Percentiles rank a stretch among this genome's conserved stretches.
Evolutionary conservation across 1,139 yeast species (phyloP).

Genomic region (Magnusiomyces tetraspermus): DNA sequence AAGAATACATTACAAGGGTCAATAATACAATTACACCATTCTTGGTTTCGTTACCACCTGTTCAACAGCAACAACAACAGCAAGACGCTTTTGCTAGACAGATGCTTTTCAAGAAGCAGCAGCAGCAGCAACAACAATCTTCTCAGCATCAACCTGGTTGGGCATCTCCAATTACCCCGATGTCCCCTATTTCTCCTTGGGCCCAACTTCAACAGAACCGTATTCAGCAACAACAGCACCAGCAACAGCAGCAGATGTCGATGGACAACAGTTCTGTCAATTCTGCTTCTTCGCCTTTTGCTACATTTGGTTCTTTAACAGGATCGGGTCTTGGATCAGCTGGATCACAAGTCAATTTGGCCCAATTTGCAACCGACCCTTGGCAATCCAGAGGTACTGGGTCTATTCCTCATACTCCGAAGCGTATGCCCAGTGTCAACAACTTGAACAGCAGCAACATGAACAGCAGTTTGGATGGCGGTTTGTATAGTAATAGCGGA

Average conservation of each 20-base stretch:
- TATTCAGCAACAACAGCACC: neutral
- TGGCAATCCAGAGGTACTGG: constrained; percentile 14
- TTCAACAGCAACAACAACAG: constrained; percentile 14
- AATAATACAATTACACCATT: constrained; percentile 54
- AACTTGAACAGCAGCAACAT: constrained; percentile 6
- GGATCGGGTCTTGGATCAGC: constrained; percentile 5
- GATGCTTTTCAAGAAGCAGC: constrained; percentile 15
- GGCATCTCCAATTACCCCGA: constrained; percentile 17
- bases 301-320: neutral
- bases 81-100: constrained; percentile 18
- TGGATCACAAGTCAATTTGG: constrained; percentile 13
- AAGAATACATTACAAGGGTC: constrained; percentile 31
- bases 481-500: neutral
- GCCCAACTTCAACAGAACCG: constrained; percentile 10
- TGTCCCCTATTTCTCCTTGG: constrained; percentile 20
- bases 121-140: constrained; percentile 5
- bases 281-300: constrained; percentile 9
- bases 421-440: constrained; percentile 12
- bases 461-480: neutral
- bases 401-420: constrained; percentile 16
- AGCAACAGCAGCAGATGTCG: neutral
- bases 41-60: constrained; percentile 42
- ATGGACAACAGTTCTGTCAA: neutral
- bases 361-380: constrained; percentile 13
- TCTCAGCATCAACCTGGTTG: constrained; percentile 9